Evolutionary conservation across 2,329 filamentous ascomycete genomes (phyloP), one percentile per base, ranked within the genome.

Genomic region (Neonectria faginata): DNA sequence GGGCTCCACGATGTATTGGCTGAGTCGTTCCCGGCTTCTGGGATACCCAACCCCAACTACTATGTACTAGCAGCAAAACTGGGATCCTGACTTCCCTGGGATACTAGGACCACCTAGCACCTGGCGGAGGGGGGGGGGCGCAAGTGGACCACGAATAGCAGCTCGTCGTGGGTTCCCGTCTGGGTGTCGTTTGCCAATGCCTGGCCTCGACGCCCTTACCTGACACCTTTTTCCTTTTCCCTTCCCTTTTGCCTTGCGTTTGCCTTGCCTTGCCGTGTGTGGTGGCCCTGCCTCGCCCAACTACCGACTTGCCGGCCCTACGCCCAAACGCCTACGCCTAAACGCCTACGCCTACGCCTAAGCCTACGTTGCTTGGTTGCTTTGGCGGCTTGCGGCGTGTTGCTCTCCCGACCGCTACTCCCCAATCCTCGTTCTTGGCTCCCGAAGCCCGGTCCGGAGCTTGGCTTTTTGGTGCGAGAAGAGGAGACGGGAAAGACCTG

Each of bases 171-270:
- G 60, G 36, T 53, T 64, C 57, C 54, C 53, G 57, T 67, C 60
- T 62, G 57, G 70, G 56, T 36, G 12, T 10, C 31, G 33, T 58
- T 60, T 59, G 68, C 59, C 67, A 14, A 10, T 65, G 65, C 69
- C 60, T 63, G 67, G 60, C 64, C 61, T 61, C 55, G 45, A 29
- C 33, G 33, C 11, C 33, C 33, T 39, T 5, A 16, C 36, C 36
- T 16, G 36, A 10, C 36, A 3, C 16, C n/a, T 16, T 16, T 8
- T 36, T 14, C 5, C 5, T 14, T 12, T 36, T 4, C 33, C 22
- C 5, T 39, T 39, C 12, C 22, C 22, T 25, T 25, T 25, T 25
- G 22, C 36, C 36, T 39, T 39, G 16, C 36, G 3, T 25, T 16
- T 39, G 36, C 22, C 22, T 39, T 39, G 36, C 36, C 36, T 39